Evolutionary conservation across 2,329 filamentous ascomycete genomes (phyloP).

Genomic region (Podosphaera xanthii): DNA sequence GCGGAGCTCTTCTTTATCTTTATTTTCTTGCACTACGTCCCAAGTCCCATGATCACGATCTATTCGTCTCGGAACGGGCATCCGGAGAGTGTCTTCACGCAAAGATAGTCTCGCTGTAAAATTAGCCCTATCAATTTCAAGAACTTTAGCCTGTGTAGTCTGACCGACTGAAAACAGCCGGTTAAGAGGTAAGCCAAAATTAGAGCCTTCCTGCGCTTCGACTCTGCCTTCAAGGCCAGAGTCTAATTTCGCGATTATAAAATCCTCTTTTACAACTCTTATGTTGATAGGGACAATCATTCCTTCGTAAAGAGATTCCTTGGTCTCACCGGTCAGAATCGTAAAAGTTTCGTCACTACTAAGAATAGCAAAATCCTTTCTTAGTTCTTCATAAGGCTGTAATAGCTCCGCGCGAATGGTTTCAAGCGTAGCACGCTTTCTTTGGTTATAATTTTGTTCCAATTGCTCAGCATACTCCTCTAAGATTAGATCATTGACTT

Average conservation of each 20-base stretch:
- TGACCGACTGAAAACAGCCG: conserved; percentile 59
- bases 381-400: conserved; percentile 80
- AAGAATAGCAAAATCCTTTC: conserved; percentile 53
- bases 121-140: conserved; percentile 68
- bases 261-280: conserved; percentile 72
- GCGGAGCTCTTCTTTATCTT: conserved; percentile 60
- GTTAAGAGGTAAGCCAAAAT: conserved; percentile 43
- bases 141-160: conserved; percentile 68
- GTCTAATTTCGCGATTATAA: conserved; percentile 81
- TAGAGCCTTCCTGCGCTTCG: conserved; percentile 59
- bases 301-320: conserved; percentile 57
- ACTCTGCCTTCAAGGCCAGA: conserved; percentile 83
- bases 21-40: conserved; percentile 62
- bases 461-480: conserved; percentile 95
- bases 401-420: conserved; percentile 87
- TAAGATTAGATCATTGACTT: conserved; percentile 84
- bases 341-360: conserved; percentile 67
- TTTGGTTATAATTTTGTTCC: conserved; percentile 76
- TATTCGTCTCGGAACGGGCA: conserved; percentile 43
- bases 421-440: conserved; percentile 86
- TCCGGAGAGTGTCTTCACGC: conserved; percentile 56
- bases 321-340: conserved; percentile 87
- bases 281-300: conserved; percentile 88
- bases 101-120: conserved; percentile 69
- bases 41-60: conserved; percentile 63